A percentile compares a stretch with the other conserved stretches of the same genome.
phyloP scores from a whole-genome alignment of 2,329 filamentous ascomycete species.

The Cordyceps pruinosa region DNA sequence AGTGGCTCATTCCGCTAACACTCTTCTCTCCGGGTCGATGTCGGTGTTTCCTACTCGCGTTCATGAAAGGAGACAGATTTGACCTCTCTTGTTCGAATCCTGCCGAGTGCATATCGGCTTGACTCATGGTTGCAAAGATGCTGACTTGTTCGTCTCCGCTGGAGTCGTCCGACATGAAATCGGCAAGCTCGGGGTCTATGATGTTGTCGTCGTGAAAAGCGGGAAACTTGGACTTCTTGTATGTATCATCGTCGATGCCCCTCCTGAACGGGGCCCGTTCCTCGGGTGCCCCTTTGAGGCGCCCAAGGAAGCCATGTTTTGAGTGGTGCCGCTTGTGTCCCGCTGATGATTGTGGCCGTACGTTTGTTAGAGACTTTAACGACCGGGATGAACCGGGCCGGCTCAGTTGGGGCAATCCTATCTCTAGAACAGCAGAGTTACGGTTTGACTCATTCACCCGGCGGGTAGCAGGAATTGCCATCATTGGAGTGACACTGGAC shows the following conservation, averaged over 20 bases:
- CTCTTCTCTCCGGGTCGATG: constrained; percentile 69
- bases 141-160: constrained; percentile 89
- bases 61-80: constrained; percentile 65
- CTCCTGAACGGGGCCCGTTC: constrained; percentile 86
- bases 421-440: constrained; percentile 84
- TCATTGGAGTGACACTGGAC: constrained; percentile 60
- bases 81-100: constrained; percentile 69
- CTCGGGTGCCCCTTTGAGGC: constrained; percentile 64
- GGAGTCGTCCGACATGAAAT: constrained; percentile 92
- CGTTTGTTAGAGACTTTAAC: constrained; percentile 62
- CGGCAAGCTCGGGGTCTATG: constrained; percentile 90
- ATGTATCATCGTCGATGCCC: constrained; percentile 57
- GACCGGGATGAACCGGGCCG: constrained; percentile 94
- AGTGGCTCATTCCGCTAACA: constrained; percentile 61
- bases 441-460: constrained; percentile 70
- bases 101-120: constrained; percentile 54
- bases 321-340: constrained; percentile 82
- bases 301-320: constrained; percentile 73
- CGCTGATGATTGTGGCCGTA: constrained; percentile 64
- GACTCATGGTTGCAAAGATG: constrained; percentile 71
- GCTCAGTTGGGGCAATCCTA: constrained; percentile 74
- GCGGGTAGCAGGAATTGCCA: constrained; percentile 61
- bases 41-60: constrained; percentile 68
- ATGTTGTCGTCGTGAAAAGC: constrained; percentile 99
- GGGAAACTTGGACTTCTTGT: constrained; percentile 61